Evolutionary conservation across 1,139 yeast species (phyloP).

Genomic region (Debaryomyces subglobosus): DNA sequence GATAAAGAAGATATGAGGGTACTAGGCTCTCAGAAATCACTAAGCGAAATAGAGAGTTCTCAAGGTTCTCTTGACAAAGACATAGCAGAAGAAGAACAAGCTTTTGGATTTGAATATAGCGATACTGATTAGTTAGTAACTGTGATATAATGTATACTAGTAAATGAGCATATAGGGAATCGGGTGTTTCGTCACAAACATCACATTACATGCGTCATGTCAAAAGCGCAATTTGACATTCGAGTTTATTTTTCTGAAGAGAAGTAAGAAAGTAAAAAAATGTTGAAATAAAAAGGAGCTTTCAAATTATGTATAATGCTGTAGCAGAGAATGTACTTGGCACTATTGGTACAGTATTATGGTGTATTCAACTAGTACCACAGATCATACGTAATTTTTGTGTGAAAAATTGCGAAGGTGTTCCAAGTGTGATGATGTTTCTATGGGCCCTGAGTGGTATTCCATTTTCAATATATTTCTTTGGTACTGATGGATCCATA

Average conservation of each 20-base stretch:
- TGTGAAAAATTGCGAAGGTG: constrained; percentile 79
- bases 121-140: constrained; percentile 13
- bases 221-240: too few relatives aligned
- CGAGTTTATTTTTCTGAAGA: too few relatives aligned
- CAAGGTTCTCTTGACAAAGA: neutral
- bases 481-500: constrained; percentile 69
- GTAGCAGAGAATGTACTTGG: constrained; percentile 78
- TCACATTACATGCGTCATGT: too few relatives aligned
- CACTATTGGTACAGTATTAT: constrained; percentile 85
- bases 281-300: neutral
- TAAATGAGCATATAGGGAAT: neutral
- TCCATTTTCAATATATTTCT: constrained; percentile 81
- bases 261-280: too few relatives aligned
- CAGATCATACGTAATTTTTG: constrained; percentile 75
- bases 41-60: neutral
- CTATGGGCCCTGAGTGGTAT: constrained; percentile 83
- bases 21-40: neutral
- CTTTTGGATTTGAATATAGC: constrained; percentile 18
- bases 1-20: neutral
- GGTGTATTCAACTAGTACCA: constrained; percentile 91
- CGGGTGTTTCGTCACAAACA: too few relatives aligned
- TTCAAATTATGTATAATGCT: constrained; percentile 22
- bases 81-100: constrained; percentile 11
- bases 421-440: constrained; percentile 83
- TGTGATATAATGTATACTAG: neutral